Evolutionary conservation across 192 early-diverging fungal genomes (phyloP), one percentile per base, ranked within the genome.

Genomic region (Linnemannia elongata): DNA sequence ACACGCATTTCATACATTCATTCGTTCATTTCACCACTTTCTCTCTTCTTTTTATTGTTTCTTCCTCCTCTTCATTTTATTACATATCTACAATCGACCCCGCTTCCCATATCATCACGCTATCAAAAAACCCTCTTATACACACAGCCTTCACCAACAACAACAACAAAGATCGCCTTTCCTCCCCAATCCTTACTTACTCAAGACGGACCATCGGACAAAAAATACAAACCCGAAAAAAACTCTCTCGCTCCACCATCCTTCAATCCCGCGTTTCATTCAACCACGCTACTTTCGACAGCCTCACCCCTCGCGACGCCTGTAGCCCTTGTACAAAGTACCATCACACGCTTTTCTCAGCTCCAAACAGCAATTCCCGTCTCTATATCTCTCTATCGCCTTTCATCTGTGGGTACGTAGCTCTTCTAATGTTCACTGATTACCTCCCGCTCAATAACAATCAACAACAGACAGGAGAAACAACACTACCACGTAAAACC

Each of bases 361-460:
- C 35, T 33, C 55, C 60, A 35, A 30, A 33, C 60, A 33, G 13
- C 60, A 49, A 49, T 49, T 17, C 15, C 20, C 22, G 17, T 33
- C 10, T 66, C 55, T n/a, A n/a, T n/a, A n/a, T 6, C 17, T 52
- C 20, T 22, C 17, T 60, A n/a, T 30, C 27, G 30, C 13, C 30
- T 66, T 66, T 30, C 60, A 30, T 66, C 60, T 35, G 60, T 66
- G 60, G 60, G 60, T 66, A 66, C 60, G 60, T 66, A 66, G 27
- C 9, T 33, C 33, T 66, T 66, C 60, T 15, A 52, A 33, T 66
- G n/a, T 33, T 66, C 27, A 60, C 24, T 60, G 8, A 27, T 30
- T 30, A 30, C 8, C 27, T 1, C 27, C 27, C 9, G 10, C 8
- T n/a, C n/a, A 60, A 1, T 10, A 60, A 60, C 60, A 66, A 33